These are phyloP conservation scores for Aechmea fasciata DNA, from an alignment of 176 grass and related monocot species.

Conservation along the genomic window DNA sequence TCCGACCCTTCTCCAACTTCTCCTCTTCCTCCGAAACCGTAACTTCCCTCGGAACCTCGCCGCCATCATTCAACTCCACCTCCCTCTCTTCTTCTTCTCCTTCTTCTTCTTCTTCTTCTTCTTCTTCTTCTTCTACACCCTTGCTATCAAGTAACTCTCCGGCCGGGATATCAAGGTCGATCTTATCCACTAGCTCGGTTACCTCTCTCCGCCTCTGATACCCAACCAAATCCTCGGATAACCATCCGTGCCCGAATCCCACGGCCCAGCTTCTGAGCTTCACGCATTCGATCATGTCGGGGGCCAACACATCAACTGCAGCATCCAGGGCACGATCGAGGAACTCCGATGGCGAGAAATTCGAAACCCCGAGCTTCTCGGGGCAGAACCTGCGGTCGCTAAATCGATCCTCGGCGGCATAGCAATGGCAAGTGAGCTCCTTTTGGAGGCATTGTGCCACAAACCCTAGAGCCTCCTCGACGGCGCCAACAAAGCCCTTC, in stretches of 20 bases:
- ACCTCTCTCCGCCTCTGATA: constrained; percentile 23
- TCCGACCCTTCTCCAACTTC: constrained; percentile 14
- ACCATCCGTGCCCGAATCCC: constrained; percentile 39
- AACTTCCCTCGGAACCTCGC: no score
- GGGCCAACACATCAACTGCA: constrained; percentile 20
- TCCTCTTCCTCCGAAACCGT: not conserved
- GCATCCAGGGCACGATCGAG: constrained; percentile 27
- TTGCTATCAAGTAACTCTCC: constrained; percentile 10
- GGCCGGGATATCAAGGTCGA: constrained; percentile 58
- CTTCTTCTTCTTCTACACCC: constrained; percentile 9
- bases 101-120: constrained; percentile 17
- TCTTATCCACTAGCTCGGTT: constrained; percentile 54
- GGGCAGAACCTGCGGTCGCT: not conserved
- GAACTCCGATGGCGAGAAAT: constrained; percentile 44
- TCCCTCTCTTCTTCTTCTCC: constrained; percentile 8
- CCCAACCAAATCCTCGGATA: constrained; percentile 15
- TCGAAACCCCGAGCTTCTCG: constrained; percentile 13
- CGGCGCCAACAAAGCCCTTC: constrained; percentile 15
- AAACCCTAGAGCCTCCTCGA: constrained; percentile 15
- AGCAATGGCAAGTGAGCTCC: constrained; percentile 30
- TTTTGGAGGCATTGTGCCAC: constrained; percentile 6
- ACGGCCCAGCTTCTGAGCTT: constrained; percentile 43
- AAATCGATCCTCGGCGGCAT: constrained; percentile 8
- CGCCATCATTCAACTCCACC: not conserved
- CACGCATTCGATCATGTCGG: constrained; percentile 27